These are phyloP conservation scores for Tulasnella sp. DNA, from an alignment of 768 basidiomycete species.

Conservation along the genomic window DNA sequence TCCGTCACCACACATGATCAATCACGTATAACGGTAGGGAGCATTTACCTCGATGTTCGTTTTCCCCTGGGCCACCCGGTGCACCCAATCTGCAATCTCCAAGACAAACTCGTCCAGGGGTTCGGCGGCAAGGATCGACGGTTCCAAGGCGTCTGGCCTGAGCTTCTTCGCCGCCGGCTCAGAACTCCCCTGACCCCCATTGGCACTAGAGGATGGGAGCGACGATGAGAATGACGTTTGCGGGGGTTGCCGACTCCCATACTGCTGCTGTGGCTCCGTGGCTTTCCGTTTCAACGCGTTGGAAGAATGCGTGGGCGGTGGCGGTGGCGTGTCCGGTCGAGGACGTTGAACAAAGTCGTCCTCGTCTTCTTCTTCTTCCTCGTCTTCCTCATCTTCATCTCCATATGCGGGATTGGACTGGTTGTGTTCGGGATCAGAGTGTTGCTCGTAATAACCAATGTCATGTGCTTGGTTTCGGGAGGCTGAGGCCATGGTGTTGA, in stretches of 20 bases:
- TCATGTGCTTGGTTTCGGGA: constrained; percentile 7
- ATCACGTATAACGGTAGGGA: not conserved
- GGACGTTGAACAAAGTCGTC: constrained; percentile 23
- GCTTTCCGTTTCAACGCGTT: constrained; percentile 19
- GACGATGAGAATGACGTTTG: constrained; percentile 40
- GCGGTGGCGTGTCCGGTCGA: constrained; percentile 17
- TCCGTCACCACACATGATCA: not conserved
- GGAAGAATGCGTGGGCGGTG: constrained; percentile 30
- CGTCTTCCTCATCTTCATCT: constrained; percentile 26
- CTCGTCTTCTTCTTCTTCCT: constrained; percentile 25
- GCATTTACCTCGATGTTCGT: constrained; percentile 50
- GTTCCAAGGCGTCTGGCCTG: constrained; percentile 27
- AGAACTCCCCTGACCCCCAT: not conserved
- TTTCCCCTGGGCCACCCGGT: constrained; percentile 39
- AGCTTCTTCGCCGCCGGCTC: not conserved
- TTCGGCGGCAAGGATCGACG: constrained; percentile 78
- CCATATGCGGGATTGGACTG: not conserved
- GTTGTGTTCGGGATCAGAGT: constrained; percentile 29
- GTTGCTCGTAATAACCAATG: constrained; percentile 17
- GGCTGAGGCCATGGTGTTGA: not conserved
- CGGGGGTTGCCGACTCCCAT: not conserved
- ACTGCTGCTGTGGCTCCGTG: constrained; percentile 25
- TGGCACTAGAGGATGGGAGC: constrained; percentile 22
- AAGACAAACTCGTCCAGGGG: constrained; percentile 90
- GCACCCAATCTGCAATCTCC: constrained; percentile 84